Conservation (phyloP, 2,329 filamentous ascomycete species). For the Neophaeococcomyces aloes region DNA sequence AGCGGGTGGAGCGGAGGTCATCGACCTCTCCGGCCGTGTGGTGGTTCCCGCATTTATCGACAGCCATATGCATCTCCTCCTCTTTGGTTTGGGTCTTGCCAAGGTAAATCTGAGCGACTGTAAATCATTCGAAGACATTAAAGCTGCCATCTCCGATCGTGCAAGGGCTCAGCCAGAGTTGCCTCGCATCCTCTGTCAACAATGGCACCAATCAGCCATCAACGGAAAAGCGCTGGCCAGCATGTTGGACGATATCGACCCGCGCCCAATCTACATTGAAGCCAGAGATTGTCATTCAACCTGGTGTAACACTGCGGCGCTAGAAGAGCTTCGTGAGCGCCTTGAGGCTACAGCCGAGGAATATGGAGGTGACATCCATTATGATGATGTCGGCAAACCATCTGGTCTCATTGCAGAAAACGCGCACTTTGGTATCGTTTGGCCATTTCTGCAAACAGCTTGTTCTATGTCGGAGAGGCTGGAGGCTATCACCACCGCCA, state of each 20-base stretch:
- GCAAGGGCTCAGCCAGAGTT: slow-evolving; percentile 31
- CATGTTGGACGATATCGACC: slow-evolving; percentile 40
- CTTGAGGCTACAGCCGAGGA: no score
- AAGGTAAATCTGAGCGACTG: slow-evolving; percentile 37
- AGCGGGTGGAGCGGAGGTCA: slow-evolving; percentile 15
- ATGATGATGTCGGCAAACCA: slow-evolving; percentile 34
- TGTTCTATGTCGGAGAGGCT: slow-evolving; percentile 35
- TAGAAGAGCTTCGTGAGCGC: no score
- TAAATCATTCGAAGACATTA: slow-evolving; percentile 35
- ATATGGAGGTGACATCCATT: slow-evolving; percentile 38
- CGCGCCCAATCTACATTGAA: slow-evolving; percentile 40
- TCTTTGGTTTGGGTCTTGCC: slow-evolving; percentile 39
- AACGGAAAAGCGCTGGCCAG: slow-evolving; percentile 34
- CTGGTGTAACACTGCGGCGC: slow-evolving; percentile 41
- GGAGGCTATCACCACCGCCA: slow-evolving; percentile 30
- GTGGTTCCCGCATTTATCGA: slow-evolving; percentile 42
- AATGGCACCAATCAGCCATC: slow-evolving; percentile 42
- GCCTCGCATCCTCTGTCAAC: slow-evolving; percentile 35
- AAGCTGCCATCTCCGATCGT: slow-evolving; percentile 31
- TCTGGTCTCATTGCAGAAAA: slow-evolving; percentile 39
- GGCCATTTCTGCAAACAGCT: slow-evolving; percentile 35
- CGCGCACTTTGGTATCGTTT: slow-evolving; percentile 34
- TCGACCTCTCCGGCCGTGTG: slow-evolving; percentile 30
- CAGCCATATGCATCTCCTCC: slow-evolving; percentile 40
- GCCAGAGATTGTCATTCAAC: slow-evolving; percentile 42